phyloP scores from a whole-genome alignment of 2,329 filamentous ascomycete species.

The Dactylonectria estremocensis region DNA sequence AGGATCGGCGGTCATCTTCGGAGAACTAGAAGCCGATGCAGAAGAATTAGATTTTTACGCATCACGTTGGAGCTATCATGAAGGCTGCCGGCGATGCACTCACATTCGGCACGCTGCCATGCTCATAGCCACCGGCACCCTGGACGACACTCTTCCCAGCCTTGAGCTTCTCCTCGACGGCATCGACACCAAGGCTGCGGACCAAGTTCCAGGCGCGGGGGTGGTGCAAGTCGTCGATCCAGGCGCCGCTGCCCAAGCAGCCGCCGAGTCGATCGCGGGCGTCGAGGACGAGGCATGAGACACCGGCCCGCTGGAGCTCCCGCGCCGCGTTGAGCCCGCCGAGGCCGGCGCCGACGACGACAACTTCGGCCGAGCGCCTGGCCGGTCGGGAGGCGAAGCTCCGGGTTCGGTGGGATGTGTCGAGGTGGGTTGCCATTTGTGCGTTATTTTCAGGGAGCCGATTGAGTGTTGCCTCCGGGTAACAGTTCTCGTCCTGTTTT shows the following conservation, averaged over 20 bases:
- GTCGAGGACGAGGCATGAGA: constrained; percentile 44
- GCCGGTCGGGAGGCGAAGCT: constrained; percentile 6
- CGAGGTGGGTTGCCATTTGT: constrained; percentile 8
- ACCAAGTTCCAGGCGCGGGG: constrained; percentile 29
- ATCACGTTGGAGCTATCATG: background rate
- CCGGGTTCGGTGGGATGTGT: constrained; percentile 15
- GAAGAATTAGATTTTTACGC: background rate
- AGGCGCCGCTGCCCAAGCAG: constrained; percentile 32
- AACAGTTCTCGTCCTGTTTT: background rate
- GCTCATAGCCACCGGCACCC: constrained; percentile 25
- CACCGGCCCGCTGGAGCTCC: constrained; percentile 41
- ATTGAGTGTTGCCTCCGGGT: background rate
- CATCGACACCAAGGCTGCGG: constrained; percentile 27
- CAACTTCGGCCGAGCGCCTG: constrained; percentile 40
- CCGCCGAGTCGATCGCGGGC: constrained; percentile 37
- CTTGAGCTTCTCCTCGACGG: constrained; percentile 25
- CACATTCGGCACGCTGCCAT: constrained; percentile 23
- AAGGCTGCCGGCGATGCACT: background rate
- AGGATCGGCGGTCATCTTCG: constrained; percentile 36
- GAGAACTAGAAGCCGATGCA: constrained; percentile 12
- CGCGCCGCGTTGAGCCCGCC: constrained; percentile 45
- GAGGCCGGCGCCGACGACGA: constrained; percentile 46
- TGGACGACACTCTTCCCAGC: constrained; percentile 25
- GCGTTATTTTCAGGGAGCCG: background rate
- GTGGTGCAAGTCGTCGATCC: constrained; percentile 41